Evolutionary conservation across 305 asterid species (phyloP).

Genomic region (Solanum hybrid): DNA sequence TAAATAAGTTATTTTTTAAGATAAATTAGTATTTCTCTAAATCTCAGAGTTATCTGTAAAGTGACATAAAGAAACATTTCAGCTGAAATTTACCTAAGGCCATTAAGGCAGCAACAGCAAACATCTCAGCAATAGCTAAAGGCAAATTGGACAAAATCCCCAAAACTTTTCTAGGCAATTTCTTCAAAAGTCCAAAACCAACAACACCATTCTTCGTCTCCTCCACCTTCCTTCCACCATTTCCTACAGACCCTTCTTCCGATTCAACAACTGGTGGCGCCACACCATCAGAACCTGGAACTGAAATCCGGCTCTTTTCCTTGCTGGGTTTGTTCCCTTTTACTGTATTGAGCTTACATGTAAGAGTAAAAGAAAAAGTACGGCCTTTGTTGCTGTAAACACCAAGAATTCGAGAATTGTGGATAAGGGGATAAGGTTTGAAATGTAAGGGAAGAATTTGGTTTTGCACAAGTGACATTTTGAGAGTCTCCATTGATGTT

Average conservation of each 20-base stretch:
- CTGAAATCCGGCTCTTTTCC: conserved; percentile 17
- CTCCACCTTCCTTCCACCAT: conserved; percentile 4
- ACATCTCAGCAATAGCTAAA: conserved; percentile 71
- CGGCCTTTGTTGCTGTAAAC: conserved; percentile 16
- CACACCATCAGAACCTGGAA: conserved; percentile 48
- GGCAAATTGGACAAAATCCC: conserved; percentile 62
- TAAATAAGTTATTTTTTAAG: background rate
- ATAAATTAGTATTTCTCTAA: background rate
- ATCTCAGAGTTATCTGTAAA: background rate
- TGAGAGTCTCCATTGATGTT: background rate
- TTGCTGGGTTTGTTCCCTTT: conserved; percentile 11
- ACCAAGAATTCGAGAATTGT: conserved; percentile 1
- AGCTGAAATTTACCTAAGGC: conserved; percentile 53
- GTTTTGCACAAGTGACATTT: background rate
- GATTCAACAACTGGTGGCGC: conserved; percentile 41
- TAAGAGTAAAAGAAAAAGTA: conserved; percentile 25
- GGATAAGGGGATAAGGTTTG: background rate
- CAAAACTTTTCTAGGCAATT: conserved; percentile 39
- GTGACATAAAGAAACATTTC: background rate
- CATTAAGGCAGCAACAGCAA: conserved; percentile 69
- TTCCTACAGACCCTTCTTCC: conserved; percentile 15
- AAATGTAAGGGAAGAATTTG: background rate
- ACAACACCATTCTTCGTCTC: conserved; percentile 17
- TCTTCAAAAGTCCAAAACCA: conserved; percentile 23
- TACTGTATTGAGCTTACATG: conserved; percentile 42